Percentiles rank a stretch among this genome's conserved stretches.
Conservation (phyloP, 2,329 filamentous ascomycete genomes). For the Raffaelea arxii region DNA sequence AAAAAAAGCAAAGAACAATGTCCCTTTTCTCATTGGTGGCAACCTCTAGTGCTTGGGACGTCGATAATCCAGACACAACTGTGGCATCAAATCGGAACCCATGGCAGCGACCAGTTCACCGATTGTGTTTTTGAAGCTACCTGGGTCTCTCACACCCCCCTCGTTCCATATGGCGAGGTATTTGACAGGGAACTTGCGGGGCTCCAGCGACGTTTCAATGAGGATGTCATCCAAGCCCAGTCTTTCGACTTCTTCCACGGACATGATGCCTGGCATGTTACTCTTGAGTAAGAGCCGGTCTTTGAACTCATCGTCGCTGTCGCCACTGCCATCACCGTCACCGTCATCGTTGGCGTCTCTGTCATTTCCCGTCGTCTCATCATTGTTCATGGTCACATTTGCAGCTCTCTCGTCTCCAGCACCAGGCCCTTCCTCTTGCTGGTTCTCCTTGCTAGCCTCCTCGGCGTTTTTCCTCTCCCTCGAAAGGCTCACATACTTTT, state of each 20-base stretch:
- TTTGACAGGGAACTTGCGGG: constrained; percentile 30
- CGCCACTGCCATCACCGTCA: constrained; percentile 15
- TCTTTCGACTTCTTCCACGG: constrained; percentile 39
- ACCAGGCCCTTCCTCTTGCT: constrained; percentile 15
- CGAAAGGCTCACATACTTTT: constrained; percentile 45
- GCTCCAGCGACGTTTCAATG: constrained; percentile 34
- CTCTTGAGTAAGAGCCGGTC: constrained; percentile 42
- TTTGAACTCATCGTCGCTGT: constrained; percentile 16
- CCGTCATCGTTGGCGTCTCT: constrained; percentile 6
- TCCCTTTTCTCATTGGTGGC: too few species aligned
- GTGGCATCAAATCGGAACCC: constrained; percentile 47
- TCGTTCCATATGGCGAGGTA: constrained; percentile 52
- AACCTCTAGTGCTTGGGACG: neutral
- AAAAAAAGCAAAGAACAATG: too few species aligned
- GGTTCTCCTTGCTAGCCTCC: constrained; percentile 14
- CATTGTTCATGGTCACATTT: too few species aligned
- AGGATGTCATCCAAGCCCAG: constrained; percentile 51
- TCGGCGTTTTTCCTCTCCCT: constrained; percentile 12
- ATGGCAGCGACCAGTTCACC: constrained; percentile 59
- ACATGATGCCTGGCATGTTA: constrained; percentile 58
- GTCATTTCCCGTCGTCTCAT: too few species aligned
- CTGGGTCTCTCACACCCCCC: constrained; percentile 36
- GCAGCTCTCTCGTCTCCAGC: too few species aligned
- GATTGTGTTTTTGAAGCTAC: constrained; percentile 50
- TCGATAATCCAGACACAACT: constrained; percentile 49